Evolutionary conservation across 176 grass and related monocot genomes (phyloP).

Genomic region (barley (Hordeum vulgare)): DNA sequence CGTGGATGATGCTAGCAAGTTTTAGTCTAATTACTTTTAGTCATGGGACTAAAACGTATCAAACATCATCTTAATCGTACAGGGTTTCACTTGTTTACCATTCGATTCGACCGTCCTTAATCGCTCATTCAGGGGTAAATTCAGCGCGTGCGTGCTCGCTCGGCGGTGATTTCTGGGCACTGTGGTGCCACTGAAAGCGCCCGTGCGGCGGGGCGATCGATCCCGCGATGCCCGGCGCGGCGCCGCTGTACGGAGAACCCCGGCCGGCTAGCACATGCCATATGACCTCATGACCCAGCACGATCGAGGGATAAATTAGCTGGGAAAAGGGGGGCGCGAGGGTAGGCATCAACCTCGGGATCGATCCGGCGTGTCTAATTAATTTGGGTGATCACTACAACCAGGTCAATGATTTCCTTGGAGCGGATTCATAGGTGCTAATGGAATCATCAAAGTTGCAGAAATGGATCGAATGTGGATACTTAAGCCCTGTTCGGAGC

Average conservation of each 20-base stretch:
- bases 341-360: neutral
- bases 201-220: conserved; percentile 5
- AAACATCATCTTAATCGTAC: too few species aligned
- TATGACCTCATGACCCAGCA: neutral
- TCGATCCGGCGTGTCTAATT: neutral
- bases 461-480: neutral
- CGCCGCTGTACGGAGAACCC: neutral
- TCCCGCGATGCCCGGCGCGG: conserved; percentile 17
- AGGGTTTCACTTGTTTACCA: neutral
- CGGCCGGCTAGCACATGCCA: neutral
- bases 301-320: neutral
- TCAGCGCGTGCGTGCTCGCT: neutral
- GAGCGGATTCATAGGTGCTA: neutral
- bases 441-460: conserved; percentile 13
- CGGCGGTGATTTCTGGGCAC: neutral
- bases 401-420: conserved; percentile 5
- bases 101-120: neutral
- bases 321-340: neutral
- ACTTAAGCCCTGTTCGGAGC: too few species aligned
- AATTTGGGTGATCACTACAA: neutral
- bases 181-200: neutral
- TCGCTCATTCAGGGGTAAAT: too few species aligned
- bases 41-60: too few species aligned
- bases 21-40: too few species aligned
- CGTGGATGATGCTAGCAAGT: too few species aligned